A percentile compares a stretch with the other conserved stretches of the same genome.
phyloP scores from a whole-genome alignment of 805 yeast genomes.

The Ogataea ramenticola region DNA sequence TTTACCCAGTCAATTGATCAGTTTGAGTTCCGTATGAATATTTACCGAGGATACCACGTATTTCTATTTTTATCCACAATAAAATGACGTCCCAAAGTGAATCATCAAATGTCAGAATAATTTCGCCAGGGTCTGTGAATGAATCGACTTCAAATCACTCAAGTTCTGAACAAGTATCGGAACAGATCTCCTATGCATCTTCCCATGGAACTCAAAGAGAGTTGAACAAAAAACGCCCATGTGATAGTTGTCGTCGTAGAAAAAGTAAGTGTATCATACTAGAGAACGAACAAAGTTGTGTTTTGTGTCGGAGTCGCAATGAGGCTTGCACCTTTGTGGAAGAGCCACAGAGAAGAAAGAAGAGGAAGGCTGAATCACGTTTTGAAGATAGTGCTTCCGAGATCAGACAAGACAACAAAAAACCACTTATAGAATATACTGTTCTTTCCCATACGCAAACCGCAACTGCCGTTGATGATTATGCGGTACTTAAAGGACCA shows the following conservation, averaged over 20 bases:
- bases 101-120: too few relatives aligned
- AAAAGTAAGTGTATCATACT: background rate
- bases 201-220: background rate
- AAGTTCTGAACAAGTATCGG: background rate
- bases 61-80: too few relatives aligned
- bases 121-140: too few relatives aligned
- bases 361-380: background rate
- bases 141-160: too few relatives aligned
- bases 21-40: too few relatives aligned
- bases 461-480: background rate
- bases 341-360: slow-evolving; percentile 1
- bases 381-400: background rate
- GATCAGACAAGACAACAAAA: too few relatives aligned
- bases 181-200: background rate
- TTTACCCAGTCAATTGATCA: too few relatives aligned
- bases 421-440: too few relatives aligned
- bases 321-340: background rate
- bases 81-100: background rate
- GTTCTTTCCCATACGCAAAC: background rate
- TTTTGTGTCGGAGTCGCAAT: background rate
- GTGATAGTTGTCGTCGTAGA: slow-evolving; percentile 1
- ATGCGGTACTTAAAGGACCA: slow-evolving; percentile 2
- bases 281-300: background rate
- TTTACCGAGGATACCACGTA: too few relatives aligned
- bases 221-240: background rate